Percentiles rank a stretch among this genome's conserved stretches.
phyloP scores from a whole-genome alignment of 2,329 filamentous ascomycete species.

The Calonectria multiphialidica region DNA sequence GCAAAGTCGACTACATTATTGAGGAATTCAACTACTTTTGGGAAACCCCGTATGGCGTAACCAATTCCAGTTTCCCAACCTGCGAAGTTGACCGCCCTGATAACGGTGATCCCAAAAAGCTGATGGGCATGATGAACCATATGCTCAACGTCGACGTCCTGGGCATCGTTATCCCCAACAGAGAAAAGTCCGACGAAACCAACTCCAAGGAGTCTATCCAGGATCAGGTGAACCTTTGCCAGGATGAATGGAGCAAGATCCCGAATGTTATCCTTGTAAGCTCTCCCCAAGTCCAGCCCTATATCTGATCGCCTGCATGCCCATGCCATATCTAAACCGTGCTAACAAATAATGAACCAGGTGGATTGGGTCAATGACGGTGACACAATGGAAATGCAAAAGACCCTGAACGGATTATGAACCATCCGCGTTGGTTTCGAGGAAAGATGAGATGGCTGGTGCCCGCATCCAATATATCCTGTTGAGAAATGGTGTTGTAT shows the following conservation, averaged over 20 bases:
- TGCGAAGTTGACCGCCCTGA: slow-evolving; percentile 75
- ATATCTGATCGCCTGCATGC: no score
- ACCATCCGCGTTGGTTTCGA: no score
- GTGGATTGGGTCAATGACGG: slow-evolving; percentile 58
- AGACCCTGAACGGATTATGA: slow-evolving; percentile 52
- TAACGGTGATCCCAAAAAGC: slow-evolving; percentile 36
- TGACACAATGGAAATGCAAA: slow-evolving; percentile 53
- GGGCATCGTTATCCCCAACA: slow-evolving; percentile 48
- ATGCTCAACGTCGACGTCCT: slow-evolving; percentile 46
- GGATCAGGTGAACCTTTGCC: slow-evolving; percentile 42
- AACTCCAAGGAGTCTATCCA: slow-evolving; percentile 49
- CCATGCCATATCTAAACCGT: background rate
- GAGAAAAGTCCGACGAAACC: slow-evolving; percentile 44
- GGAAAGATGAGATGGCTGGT: no score
- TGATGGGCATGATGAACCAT: slow-evolving; percentile 46
- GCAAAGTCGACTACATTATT: slow-evolving; percentile 70
- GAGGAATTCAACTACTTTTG: slow-evolving; percentile 76
- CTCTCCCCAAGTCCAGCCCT: background rate
- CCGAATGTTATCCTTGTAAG: slow-evolving; percentile 47
- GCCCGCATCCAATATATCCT: no score
- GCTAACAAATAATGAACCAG: slow-evolving; percentile 41
- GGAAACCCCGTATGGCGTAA: slow-evolving; percentile 79
- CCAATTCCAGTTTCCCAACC: slow-evolving; percentile 68
- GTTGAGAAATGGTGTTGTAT: no score
- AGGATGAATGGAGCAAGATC: slow-evolving; percentile 31